Base-by-base conservation (phyloP, 495 filamentous ascomycete genomes). In the Penicillium egyptiacum region DNA sequence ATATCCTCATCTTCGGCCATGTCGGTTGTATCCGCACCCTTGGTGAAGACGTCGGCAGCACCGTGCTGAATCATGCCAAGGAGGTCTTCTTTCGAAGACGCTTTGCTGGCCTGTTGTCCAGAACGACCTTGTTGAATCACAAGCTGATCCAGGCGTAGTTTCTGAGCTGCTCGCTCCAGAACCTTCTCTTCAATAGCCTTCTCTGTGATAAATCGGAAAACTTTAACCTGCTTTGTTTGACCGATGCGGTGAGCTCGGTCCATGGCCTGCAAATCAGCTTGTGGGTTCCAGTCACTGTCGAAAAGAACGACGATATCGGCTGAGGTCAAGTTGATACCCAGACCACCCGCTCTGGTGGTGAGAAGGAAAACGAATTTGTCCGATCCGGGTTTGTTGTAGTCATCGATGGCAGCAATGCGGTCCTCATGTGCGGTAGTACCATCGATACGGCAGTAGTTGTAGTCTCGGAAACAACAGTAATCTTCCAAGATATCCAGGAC, bases 111-210 rank as follows among this genome's bases (percentile, higher is more conserved):
- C 30, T 90, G 89, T 54, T 91, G 91, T 71, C 97, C 94, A 37
- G 95, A 89, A 62, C 95, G 92, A 22, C 95, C 95, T 79, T 99
- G 95, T 61, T 99, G 95, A 64, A 99, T 99, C 54, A 99, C 95
- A n/a, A 99, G 83, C 72, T 98, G 94, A 65, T 99, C 95, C 42
- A 99, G 83, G 49, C 95, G 92, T 54, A 99, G 75, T 70, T 99
- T 99, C 66, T 99, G 95, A 2, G 95, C 95, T 7, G 95, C 95
- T 69, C 95, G 88, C 69, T 99, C 95, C 46, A 99, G 75, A 9
- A 99, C 95, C 74, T 98, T 98, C 71, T 99, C 95, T 69, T 99
- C 95, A 56, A 99, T 96, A 0, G 94, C 95, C 67, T 95, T 92
- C 66, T 99, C 95, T 0, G 94, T 99, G 43, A 99, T 88, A 58